Percentiles rank a stretch among this genome's conserved stretches.
These are phyloP conservation scores for Phytopythium sindhum DNA, from an alignment of 352 stramenopile species.

Conservation along the genomic window DNA sequence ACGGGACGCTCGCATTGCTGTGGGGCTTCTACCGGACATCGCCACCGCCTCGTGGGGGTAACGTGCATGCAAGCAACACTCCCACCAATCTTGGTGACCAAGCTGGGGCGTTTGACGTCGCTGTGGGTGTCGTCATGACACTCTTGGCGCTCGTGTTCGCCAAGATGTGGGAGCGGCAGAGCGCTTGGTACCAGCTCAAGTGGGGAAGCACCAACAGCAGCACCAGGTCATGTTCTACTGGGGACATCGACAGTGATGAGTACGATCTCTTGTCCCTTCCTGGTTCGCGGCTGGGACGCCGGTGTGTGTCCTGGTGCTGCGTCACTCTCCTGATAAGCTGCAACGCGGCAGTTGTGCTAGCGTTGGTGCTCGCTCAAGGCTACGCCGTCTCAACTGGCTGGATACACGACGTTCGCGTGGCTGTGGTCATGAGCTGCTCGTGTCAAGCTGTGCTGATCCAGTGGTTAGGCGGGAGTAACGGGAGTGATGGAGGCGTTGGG, in stretches of 20 bases:
- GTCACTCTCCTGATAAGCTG: conserved; percentile 15
- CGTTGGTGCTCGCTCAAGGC: conserved; percentile 30
- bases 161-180: conserved; percentile 58
- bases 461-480: not conserved
- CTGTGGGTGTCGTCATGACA: conserved; percentile 29
- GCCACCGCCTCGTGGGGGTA: conserved; percentile 1
- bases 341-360: conserved; percentile 24
- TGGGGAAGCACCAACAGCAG: conserved; percentile 33
- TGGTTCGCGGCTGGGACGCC: conserved; percentile 6
- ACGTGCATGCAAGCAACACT: not conserved
- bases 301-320: conserved; percentile 14
- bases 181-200: conserved; percentile 55
- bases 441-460: conserved; percentile 25
- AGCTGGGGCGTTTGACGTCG: conserved; percentile 9
- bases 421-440: conserved; percentile 23
- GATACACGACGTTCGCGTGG: conserved; percentile 15
- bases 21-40: conserved; percentile 25
- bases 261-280: conserved; percentile 2
- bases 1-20: conserved; percentile 13
- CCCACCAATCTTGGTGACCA: not conserved
- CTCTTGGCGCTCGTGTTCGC: conserved; percentile 48
- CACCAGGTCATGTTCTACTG: conserved; percentile 29
- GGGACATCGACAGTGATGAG: conserved; percentile 18
- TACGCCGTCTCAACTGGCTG: conserved; percentile 13
- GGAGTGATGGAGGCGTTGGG: not conserved